Percentiles rank a stretch among this genome's conserved stretches.
These are phyloP conservation scores for Hibiscus mutabilis DNA, from an alignment of 345 rosid species.

Conservation along the genomic window DNA sequence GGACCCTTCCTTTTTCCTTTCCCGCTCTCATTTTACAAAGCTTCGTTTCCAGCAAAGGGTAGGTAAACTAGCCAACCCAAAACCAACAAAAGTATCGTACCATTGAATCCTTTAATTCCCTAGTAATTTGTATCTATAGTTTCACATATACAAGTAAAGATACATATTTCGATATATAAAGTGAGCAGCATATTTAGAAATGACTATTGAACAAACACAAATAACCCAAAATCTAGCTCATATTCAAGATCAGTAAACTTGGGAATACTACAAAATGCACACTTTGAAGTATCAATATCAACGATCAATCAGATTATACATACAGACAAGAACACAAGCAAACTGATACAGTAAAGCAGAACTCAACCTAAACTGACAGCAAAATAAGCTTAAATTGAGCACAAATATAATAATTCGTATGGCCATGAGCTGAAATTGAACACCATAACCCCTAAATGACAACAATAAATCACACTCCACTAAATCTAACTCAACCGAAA, in stretches of 20 bases:
- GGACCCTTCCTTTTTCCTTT: neutral
- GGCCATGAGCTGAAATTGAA: no score
- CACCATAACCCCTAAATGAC: no score
- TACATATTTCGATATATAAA: neutral
- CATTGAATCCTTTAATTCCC: neutral
- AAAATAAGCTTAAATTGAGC: no score
- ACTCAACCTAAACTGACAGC: no score
- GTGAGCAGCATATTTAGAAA: neutral
- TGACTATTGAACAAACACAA: neutral
- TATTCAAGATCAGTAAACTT: neutral
- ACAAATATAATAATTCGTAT: no score
- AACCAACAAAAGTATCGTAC: neutral
- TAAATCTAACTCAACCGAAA: neutral
- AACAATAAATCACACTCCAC: neutral
- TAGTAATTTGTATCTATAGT: neutral
- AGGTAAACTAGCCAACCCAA: neutral
- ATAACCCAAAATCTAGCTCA: neutral
- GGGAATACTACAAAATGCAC: neutral
- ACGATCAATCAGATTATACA: neutral
- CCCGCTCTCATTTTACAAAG: neutral
- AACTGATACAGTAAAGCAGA: neutral
- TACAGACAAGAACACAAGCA: neutral
- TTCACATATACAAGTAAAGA: neutral
- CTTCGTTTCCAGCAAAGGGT: neutral
- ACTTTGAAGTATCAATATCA: neutral